Evolutionary conservation across 768 basidiomycete species (phyloP).

Genomic region (Kwoniella sp.): DNA sequence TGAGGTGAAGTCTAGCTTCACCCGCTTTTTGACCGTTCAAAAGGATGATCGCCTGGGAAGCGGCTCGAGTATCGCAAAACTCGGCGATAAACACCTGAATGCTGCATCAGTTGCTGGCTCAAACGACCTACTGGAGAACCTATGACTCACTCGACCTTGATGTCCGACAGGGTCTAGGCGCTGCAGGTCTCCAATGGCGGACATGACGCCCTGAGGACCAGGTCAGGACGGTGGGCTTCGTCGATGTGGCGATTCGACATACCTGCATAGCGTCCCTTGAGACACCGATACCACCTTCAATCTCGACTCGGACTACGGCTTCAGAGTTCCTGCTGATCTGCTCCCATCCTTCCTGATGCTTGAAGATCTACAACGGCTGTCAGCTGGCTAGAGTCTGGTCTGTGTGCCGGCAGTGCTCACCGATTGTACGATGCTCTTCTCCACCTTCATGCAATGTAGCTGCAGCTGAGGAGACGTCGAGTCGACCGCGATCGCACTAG

Average conservation of each 20-base stretch:
- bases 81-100: constrained; percentile 31
- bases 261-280: constrained; percentile 18
- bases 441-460: constrained; percentile 33
- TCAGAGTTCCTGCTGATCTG: constrained; percentile 24
- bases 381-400: too few species aligned
- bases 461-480: constrained; percentile 1
- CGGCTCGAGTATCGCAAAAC: constrained; percentile 34
- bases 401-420: constrained; percentile 10
- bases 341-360: constrained; percentile 5
- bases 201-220: not conserved
- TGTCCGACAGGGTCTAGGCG: constrained; percentile 18
- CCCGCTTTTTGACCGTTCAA: constrained; percentile 16
- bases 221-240: not conserved
- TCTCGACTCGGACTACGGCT: constrained; percentile 20
- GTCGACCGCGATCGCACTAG: constrained; percentile 9
- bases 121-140: not conserved
- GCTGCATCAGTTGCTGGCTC: not conserved
- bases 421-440: constrained; percentile 19
- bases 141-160: constrained; percentile 20
- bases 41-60: constrained; percentile 17
- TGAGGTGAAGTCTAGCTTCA: constrained; percentile 7
- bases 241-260: not conserved
- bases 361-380: constrained; percentile 6
- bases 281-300: constrained; percentile 12
- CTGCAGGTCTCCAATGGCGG: constrained; percentile 20